Evolutionary conservation across 805 yeast genomes (phyloP).

Genomic region (Sporopachydermia quercuum): DNA sequence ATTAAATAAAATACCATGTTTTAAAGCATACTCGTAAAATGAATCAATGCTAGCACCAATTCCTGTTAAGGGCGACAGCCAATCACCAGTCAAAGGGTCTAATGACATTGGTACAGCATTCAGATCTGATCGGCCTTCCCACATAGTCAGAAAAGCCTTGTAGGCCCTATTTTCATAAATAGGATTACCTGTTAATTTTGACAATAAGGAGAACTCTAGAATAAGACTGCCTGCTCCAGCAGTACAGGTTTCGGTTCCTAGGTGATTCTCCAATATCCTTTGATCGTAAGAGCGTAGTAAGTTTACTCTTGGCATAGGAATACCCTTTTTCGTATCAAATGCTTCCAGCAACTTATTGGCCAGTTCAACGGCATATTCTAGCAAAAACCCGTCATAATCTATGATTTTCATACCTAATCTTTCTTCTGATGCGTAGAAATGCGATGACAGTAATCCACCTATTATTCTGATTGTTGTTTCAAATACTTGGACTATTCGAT

Average conservation of each 20-base stretch:
- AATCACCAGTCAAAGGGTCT: conserved; percentile 38
- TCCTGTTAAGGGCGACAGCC: conserved; percentile 54
- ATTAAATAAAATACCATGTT: conserved; percentile 59
- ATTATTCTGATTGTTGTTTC: conserved; percentile 71
- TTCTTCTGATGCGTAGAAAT: conserved; percentile 46
- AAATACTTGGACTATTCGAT: conserved; percentile 73
- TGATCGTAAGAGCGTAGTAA: conserved; percentile 18
- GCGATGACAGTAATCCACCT: conserved; percentile 73
- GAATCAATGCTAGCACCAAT: conserved; percentile 89
- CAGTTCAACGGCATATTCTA: conserved; percentile 56
- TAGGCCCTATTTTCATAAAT: conserved; percentile 50
- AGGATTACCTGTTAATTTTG: conserved; percentile 59
- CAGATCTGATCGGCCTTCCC: conserved; percentile 48
- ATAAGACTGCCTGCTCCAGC: conserved; percentile 81
- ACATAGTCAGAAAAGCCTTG: conserved; percentile 49
- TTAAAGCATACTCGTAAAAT: conserved; percentile 76
- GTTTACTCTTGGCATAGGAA: conserved; percentile 76
- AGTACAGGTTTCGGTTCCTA: conserved; percentile 52
- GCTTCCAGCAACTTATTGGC: conserved; percentile 62
- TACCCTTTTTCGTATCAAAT: conserved; percentile 40
- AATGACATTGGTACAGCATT: conserved; percentile 70
- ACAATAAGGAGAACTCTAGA: conserved; percentile 64
- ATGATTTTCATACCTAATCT: conserved; percentile 25
- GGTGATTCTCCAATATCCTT: not conserved
- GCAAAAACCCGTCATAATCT: conserved; percentile 56